A percentile compares a stretch with the other conserved stretches of the same genome.
These are phyloP conservation scores for Dacryopinax primogenitus DNA, from an alignment of 768 basidiomycete genomes.

Conservation along the genomic window DNA sequence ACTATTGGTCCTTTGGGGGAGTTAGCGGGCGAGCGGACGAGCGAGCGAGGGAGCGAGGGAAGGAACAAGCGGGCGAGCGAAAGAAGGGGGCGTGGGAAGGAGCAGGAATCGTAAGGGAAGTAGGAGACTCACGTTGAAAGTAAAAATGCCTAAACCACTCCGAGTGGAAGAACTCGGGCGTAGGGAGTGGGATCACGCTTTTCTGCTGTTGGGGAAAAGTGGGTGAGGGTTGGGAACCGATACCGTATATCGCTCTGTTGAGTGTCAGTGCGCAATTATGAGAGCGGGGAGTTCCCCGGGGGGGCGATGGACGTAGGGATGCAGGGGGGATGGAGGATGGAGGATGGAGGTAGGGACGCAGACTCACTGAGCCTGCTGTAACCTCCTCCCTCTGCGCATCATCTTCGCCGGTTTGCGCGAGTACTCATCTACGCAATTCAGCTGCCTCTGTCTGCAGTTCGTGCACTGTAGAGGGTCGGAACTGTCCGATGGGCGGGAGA, in stretches of 20 bases:
- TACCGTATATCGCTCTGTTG: slow-evolving; percentile 10
- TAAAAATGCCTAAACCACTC: slow-evolving; percentile 76
- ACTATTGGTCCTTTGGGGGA: slow-evolving; percentile 59
- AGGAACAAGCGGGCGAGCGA: too few species aligned
- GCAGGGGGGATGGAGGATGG: too few species aligned
- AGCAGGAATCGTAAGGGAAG: too few species aligned
- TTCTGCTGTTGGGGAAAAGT: background rate
- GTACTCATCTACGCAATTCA: slow-evolving; percentile 95
- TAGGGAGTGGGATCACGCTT: slow-evolving; percentile 55
- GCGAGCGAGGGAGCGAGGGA: too few species aligned
- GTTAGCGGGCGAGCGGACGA: background rate
- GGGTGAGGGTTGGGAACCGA: background rate
- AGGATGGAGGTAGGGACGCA: too few species aligned
- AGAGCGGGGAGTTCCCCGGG: too few species aligned
- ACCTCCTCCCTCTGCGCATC: slow-evolving; percentile 59
- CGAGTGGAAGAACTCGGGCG: slow-evolving; percentile 67
- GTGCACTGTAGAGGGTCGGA: slow-evolving; percentile 54
- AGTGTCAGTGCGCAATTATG: too few species aligned
- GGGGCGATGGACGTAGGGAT: too few species aligned
- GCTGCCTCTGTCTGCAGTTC: slow-evolving; percentile 76
- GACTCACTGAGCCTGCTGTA: slow-evolving; percentile 75
- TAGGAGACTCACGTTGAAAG: slow-evolving; percentile 57
- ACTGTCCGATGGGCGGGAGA: slow-evolving; percentile 29
- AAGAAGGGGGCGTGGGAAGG: too few species aligned
- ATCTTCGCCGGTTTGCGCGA: slow-evolving; percentile 84